These are phyloP conservation scores for Boletellus sp. DNA, from an alignment of 1,284 basidiomycete species.

Conservation along the genomic window DNA sequence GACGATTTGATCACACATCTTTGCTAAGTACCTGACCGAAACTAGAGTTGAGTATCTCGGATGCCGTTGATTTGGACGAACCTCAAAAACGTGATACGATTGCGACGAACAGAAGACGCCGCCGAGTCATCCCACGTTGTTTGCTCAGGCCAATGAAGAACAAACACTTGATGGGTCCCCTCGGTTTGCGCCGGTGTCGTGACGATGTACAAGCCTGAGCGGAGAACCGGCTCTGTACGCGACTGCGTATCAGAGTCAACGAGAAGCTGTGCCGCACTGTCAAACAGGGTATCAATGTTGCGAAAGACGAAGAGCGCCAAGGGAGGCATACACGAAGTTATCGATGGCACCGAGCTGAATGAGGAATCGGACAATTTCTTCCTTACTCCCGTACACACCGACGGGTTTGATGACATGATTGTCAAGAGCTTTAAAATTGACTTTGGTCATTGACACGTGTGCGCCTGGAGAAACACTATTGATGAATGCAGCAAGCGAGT, in stretches of 20 bases:
- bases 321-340: constrained; percentile 34
- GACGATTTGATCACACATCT: constrained; percentile 51
- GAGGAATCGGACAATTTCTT: constrained; percentile 46
- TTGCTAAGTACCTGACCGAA: constrained; percentile 47
- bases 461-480: constrained; percentile 45
- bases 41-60: not conserved
- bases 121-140: constrained; percentile 56
- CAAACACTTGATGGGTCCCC: constrained; percentile 34
- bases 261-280: constrained; percentile 20
- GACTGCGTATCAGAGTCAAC: constrained; percentile 18
- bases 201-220: constrained; percentile 51
- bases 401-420: constrained; percentile 42
- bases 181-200: constrained; percentile 9
- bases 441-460: constrained; percentile 45
- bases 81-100: constrained; percentile 62
- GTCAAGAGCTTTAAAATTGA: constrained; percentile 51
- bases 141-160: constrained; percentile 61
- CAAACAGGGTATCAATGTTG: not conserved
- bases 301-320: rapidly evolving
- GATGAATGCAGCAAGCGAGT: constrained; percentile 41
- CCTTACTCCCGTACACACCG: constrained; percentile 54
- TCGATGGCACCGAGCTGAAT: constrained; percentile 34
- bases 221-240: constrained; percentile 33
- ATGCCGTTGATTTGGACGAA: constrained; percentile 19
- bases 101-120: constrained; percentile 42